These are phyloP conservation scores for Wickerhamiella lipophila DNA, from an alignment of 805 yeast genomes.

Conservation along the genomic window DNA sequence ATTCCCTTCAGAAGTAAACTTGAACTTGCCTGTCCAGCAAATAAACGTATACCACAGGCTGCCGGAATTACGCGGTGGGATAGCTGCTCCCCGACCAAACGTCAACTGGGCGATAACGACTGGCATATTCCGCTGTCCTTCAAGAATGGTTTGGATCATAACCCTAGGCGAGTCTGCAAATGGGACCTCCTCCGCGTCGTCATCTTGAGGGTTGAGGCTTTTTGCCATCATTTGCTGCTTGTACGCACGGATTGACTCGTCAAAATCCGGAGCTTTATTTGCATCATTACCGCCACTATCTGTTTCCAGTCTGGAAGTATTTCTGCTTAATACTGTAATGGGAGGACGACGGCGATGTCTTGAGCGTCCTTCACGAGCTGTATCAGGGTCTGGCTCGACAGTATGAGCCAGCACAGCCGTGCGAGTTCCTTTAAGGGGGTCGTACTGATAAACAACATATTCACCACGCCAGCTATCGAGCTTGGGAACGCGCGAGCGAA, in stretches of 20 bases:
- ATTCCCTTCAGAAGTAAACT: conserved; percentile 13
- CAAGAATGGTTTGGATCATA: conserved; percentile 10
- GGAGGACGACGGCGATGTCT: conserved; percentile 12
- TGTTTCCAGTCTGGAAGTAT: neutral
- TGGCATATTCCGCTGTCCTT: neutral
- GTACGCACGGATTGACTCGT: neutral
- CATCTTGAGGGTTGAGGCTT: conserved; percentile 5
- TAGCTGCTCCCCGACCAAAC: conserved; percentile 10
- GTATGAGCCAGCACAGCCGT: conserved; percentile 19
- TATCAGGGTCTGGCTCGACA: conserved; percentile 14
- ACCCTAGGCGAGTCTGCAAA: conserved; percentile 12
- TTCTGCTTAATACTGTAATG: neutral
- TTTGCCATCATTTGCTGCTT: neutral
- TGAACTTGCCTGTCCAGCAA: conserved; percentile 17
- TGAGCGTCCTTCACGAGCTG: conserved; percentile 9
- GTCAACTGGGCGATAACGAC: conserved; percentile 1
- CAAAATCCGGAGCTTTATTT: neutral
- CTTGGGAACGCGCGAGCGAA: conserved; percentile 17
- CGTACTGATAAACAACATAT: conserved; percentile 16
- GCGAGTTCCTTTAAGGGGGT: conserved; percentile 1
- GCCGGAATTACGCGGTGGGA: conserved; percentile 13
- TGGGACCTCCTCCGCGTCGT: conserved; percentile 5
- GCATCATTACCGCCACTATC: neutral
- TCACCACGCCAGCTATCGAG: conserved; percentile 19
- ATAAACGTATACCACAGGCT: conserved; percentile 16